Base-by-base conservation (phyloP, 2,329 filamentous ascomycete species). In the Dothideomycetidae sp. region DNA sequence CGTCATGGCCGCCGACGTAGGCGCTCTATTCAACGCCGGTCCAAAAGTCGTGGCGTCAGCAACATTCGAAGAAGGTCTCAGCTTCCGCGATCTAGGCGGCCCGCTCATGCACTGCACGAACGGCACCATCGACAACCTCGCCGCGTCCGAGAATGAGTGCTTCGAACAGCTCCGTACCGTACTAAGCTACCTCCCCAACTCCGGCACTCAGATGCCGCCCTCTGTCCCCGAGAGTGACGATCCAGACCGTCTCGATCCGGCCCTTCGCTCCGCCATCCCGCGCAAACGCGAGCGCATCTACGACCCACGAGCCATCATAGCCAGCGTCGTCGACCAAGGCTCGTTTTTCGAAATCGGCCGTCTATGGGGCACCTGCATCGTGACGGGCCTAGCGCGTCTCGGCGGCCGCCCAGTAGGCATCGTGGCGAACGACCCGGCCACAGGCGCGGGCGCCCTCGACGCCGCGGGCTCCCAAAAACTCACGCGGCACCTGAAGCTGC, bases 61-160 rank as follows among this genome's bases (percentile, higher is more conserved):
- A 1, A 78, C 73, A 0, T 77, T 76, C 44, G 73, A 78, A 49
- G 74, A 78, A 55, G 73, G 66, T 0, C 52, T 78, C 2, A 66
- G 60, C 3, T 68, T 75, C 33, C 64, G 63, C 10, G 71, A 76
- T 44, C 58, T 78, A 0, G 73, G 74, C 3, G 74, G 74, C 0
- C 71, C 73, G 0, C 56, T 55, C 13, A 67, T 78, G 52, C 73
- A 78, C 48, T 75, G 71, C 46, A 70, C 68, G 1, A 78, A 78
- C 41, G 74, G 74, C 0, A 78, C 73, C 0, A 75, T 78, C 33
- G 74, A 78, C 42, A 78, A 78, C 37, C 57, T 76, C 2, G 73
- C 73, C 0, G 59, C 62, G 3, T 66, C 73, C 42, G 73, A 78
- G 50, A 59, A 60, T n/a, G 71, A 67, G 28, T 75, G 71, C 43